Evolutionary conservation across 345 rosid species (phyloP), one percentile per base, ranked within the genome.

Genomic region (Arabis hirsuta): DNA sequence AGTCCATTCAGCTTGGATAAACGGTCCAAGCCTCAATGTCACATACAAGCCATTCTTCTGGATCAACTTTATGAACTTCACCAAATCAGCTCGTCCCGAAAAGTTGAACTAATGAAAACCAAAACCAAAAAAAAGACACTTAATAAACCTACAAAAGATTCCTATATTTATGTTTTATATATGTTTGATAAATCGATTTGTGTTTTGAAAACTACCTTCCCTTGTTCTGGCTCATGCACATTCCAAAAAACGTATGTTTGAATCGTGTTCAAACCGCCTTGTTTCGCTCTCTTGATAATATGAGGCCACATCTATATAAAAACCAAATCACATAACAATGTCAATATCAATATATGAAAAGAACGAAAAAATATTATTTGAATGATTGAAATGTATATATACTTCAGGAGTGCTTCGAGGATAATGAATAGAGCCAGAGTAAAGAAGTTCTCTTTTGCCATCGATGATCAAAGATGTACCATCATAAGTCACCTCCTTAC

Each of bases 1-100:
- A 77, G 81, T 95, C 98, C 98, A 95, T 81, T 95, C 99, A 69
- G 92, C 99, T 71, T 95, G 96, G 61, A 95, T 82, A 80, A 90
- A 95, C 1, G 99, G 98, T 39, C 99, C 99, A 71, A 90, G 70
- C 78, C 98, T 78, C 36, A 95, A 76, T 44, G 80, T 84, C 41
- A 66, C 93, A 65, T 78, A 87, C 94, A 91, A 73, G 1, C 81
- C 82, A 36, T 86, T 72, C 77, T 88, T 88, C 20, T 47, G 58
- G 27, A 87, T 74, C 77, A 81, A 2, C 82, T 79, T 95, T 75
- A 95, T 71, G 79, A 91, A 95, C 68, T 81, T 88, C 65, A 92
- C 96, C 76, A 95, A 46, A 64, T 92, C 98, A 56, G 78, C 73
- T 72, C 79, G 52, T 4, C 96, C 99, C 29, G 85, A 75, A 60